Evolutionary conservation across 2,329 filamentous ascomycete genomes (phyloP).

Genomic region (Coleophoma cylindrospora): DNA sequence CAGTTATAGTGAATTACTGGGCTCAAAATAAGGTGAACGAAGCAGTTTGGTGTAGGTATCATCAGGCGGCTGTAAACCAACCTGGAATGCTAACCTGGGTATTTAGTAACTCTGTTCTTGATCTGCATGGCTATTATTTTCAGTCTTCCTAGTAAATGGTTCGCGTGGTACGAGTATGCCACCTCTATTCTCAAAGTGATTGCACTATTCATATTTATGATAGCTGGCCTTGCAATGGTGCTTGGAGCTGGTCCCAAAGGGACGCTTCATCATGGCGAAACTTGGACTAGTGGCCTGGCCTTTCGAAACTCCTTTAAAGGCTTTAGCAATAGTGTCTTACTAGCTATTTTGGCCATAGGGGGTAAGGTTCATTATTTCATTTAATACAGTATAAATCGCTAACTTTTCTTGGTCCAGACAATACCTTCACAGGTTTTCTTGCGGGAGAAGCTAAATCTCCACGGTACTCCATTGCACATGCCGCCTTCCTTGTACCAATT

Average conservation of each 20-base stretch:
- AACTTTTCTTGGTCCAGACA: conserved; percentile 1
- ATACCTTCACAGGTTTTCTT: conserved; percentile 24
- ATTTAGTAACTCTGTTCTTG: too few species aligned
- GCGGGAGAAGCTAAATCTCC: conserved; percentile 13
- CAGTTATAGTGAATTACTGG: conserved; percentile 20
- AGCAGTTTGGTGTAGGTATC: conserved; percentile 9
- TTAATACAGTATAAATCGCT: background rate
- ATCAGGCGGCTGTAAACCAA: conserved; percentile 7
- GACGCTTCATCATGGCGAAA: conserved; percentile 19
- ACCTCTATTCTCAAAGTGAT: too few species aligned
- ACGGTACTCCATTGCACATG: conserved; percentile 9
- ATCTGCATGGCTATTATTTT: too few species aligned
- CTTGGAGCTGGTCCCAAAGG: too few species aligned
- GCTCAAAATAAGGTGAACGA: conserved; percentile 8
- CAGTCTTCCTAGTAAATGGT: too few species aligned
- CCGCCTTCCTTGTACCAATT: conserved; percentile 8
- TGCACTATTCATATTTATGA: too few species aligned
- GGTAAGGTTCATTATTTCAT: background rate
- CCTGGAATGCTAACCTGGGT: too few species aligned
- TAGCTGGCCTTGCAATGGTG: too few species aligned
- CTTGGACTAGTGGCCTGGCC: conserved; percentile 25
- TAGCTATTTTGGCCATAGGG: conserved; percentile 12
- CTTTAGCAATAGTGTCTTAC: conserved; percentile 20
- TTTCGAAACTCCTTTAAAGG: conserved; percentile 32
- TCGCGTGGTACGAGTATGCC: too few species aligned